Conservation (phyloP, 208 protist genomes). For the Trypanosoma boissoni region DNA sequence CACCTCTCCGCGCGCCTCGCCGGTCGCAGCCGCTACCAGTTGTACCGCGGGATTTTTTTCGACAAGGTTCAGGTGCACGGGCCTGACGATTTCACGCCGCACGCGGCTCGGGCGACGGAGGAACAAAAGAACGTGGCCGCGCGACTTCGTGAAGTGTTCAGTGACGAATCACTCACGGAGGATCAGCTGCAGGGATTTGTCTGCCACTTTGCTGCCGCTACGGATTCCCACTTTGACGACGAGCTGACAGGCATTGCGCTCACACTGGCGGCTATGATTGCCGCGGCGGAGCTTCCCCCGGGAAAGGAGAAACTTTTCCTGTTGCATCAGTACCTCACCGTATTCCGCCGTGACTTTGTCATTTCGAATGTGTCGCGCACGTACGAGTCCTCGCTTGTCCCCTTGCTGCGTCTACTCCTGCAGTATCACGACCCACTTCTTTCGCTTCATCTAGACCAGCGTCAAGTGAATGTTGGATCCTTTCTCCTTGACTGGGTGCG, state of each 20-base stretch:
- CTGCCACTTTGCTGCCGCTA: constrained; percentile 32
- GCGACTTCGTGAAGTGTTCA: constrained; percentile 10
- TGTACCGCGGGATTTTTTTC: constrained; percentile 62
- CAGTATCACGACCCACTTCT: constrained; percentile 90
- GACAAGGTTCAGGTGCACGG: constrained; percentile 4
- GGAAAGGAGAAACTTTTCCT: constrained; percentile 14
- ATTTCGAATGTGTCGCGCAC: constrained; percentile 33
- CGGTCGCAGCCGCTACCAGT: constrained; percentile 34
- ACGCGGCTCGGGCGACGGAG: constrained; percentile 30
- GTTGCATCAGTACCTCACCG: constrained; percentile 31
- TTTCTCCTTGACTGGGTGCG: constrained; percentile 61
- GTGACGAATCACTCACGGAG: constrained; percentile 25
- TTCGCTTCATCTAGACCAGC: constrained; percentile 76
- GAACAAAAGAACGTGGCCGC: constrained; percentile 28
- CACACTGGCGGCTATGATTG: constrained; percentile 36
- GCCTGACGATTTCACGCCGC: constrained; percentile 12
- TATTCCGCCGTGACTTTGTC: constrained; percentile 39
- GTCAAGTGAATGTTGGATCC: constrained; percentile 49
- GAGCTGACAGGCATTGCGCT: constrained; percentile 41
- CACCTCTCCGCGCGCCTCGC: constrained; percentile 42
- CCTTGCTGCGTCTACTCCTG: constrained; percentile 78
- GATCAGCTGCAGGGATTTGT: constrained; percentile 33
- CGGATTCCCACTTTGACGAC: constrained; percentile 42
- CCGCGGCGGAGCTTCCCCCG: constrained; percentile 12
- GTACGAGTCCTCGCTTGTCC: constrained; percentile 34